These are phyloP conservation scores for Corrigiola litoralis DNA, from an alignment of 179 eudicot genomes.

Conservation along the genomic window DNA sequence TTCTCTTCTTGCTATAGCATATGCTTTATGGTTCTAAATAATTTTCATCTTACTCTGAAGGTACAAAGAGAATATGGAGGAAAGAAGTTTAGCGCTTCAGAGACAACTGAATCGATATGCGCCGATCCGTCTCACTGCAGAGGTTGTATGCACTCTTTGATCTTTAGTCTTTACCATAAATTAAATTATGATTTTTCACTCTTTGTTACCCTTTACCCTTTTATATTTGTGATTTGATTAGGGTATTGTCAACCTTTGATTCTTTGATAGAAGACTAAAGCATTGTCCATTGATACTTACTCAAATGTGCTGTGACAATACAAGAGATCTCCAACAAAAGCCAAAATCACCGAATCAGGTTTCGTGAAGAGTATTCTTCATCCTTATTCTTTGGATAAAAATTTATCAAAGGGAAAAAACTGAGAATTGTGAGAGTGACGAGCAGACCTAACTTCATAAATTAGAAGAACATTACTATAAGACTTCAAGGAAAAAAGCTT, in stretches of 20 bases:
- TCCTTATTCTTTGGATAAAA: neutral
- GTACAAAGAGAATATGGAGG: slow-evolving; percentile 48
- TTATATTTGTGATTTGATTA: neutral
- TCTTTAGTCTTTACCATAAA: slow-evolving; percentile 4
- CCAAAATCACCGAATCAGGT: neutral
- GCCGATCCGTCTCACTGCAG: slow-evolving; percentile 57
- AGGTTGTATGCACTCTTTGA: slow-evolving; percentile 38
- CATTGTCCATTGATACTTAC: neutral
- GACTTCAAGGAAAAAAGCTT: neutral
- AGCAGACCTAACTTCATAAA: too few species aligned
- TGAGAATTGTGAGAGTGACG: too few species aligned
- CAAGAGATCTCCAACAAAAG: neutral
- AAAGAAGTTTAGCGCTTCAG: slow-evolving; percentile 57
- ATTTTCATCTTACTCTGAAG: slow-evolving; percentile 29
- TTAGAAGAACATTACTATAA: neutral
- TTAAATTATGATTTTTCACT: neutral
- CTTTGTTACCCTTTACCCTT: neutral
- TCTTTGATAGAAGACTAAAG: neutral
- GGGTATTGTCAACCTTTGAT: neutral
- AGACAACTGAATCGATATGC: slow-evolving; percentile 83
- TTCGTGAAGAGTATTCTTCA: neutral
- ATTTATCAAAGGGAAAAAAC: too few species aligned
- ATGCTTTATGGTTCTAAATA: neutral
- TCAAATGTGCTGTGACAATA: neutral
- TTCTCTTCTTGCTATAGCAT: neutral